These are phyloP conservation scores for Leishmania tropica DNA, from an alignment of 208 protist species.

Conservation along the genomic window DNA sequence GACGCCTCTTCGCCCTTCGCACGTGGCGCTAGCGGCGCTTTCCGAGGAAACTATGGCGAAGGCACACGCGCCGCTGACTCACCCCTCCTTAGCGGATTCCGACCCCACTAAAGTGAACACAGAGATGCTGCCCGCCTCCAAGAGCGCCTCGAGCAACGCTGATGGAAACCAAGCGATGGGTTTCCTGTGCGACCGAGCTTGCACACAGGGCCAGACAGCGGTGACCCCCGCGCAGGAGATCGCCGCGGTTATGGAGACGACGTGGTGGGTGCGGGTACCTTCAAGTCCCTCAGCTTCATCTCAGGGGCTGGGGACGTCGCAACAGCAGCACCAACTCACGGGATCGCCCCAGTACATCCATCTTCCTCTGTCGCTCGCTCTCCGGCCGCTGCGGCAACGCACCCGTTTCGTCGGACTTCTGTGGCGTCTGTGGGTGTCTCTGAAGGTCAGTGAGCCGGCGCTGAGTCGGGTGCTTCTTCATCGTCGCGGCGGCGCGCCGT, in stretches of 20 bases:
- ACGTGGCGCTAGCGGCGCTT: not conserved
- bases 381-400: slow-evolving; percentile 52
- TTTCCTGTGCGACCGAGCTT: not conserved
- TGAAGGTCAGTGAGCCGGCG: slow-evolving; percentile 34
- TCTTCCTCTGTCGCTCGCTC: slow-evolving; percentile 47
- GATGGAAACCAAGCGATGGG: not conserved
- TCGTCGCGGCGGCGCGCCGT: slow-evolving; percentile 17
- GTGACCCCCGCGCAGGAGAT: not conserved
- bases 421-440: slow-evolving; percentile 57
- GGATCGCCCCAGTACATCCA: not conserved
- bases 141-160: not conserved
- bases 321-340: not conserved
- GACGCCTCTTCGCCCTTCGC: not conserved
- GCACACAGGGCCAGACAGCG: not conserved
- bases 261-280: slow-evolving; percentile 3
- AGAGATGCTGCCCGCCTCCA: not conserved
- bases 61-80: not conserved
- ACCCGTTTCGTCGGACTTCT: slow-evolving; percentile 67
- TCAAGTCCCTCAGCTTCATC: not conserved
- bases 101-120: not conserved
- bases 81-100: not conserved
- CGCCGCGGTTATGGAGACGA: not conserved
- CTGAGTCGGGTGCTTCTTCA: slow-evolving; percentile 18
- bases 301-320: not conserved
- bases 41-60: not conserved